Evolutionary conservation across 1,284 basidiomycete species (phyloP).

Genomic region (Ceratobasidium sp.): DNA sequence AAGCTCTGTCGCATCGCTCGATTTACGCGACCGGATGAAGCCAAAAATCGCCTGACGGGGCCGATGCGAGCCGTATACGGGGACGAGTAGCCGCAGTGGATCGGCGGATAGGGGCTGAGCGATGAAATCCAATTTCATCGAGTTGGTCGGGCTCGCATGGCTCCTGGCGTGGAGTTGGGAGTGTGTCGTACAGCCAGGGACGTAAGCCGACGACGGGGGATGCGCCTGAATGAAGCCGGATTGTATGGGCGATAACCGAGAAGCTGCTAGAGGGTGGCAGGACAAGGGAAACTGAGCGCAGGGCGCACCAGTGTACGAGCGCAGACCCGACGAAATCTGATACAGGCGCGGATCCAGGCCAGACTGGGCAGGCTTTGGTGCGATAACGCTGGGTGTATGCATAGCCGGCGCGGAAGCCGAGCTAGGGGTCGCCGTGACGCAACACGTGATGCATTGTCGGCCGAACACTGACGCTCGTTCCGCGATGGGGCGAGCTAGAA

Average conservation of each 20-base stretch:
- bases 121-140: conserved; percentile 17
- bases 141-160: background rate
- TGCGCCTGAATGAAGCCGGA: background rate
- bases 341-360: conserved; percentile 31
- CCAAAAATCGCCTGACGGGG: conserved; percentile 7
- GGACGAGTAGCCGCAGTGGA: background rate
- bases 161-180: no score
- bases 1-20: conserved; percentile 4
- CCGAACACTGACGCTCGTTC: background rate
- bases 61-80: conserved; percentile 14
- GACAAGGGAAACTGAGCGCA: conserved; percentile 32
- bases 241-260: background rate
- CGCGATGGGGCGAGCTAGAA: conserved; percentile 2
- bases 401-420: conserved; percentile 27
- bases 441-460: conserved; percentile 22
- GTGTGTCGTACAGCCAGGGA: conserved; percentile 13
- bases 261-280: conserved; percentile 1
- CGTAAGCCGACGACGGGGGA: conserved; percentile 28
- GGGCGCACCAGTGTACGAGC: conserved; percentile 10
- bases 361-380: conserved; percentile 5
- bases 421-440: background rate
- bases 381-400: conserved; percentile 28
- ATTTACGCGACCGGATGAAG: conserved; percentile 19
- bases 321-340: background rate
- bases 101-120: background rate